These are phyloP conservation scores for Exophiala viscosa DNA, from an alignment of 2,329 filamentous ascomycete genomes.

Conservation along the genomic window DNA sequence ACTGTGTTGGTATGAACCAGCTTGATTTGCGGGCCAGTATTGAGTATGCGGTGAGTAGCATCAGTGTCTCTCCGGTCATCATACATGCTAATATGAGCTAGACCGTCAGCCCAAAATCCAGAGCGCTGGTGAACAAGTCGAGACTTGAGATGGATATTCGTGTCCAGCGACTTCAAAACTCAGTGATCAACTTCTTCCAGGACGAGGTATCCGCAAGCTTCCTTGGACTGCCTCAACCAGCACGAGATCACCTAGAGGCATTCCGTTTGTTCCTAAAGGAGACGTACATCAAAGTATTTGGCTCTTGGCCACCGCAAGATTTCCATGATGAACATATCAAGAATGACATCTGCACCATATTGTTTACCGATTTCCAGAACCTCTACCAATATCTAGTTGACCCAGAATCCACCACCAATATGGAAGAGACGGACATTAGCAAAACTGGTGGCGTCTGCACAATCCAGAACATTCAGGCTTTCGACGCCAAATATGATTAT, in stretches of 20 bases:
- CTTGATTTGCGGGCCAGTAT: constrained; percentile 24
- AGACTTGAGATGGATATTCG: constrained; percentile 63
- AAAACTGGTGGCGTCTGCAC: constrained; percentile 65
- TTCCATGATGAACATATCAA: constrained; percentile 51
- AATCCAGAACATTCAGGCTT: constrained; percentile 63
- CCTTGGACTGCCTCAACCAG: constrained; percentile 60
- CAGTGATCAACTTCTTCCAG: constrained; percentile 65
- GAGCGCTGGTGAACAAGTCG: constrained; percentile 61
- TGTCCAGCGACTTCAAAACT: constrained; percentile 55
- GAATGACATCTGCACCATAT: constrained; percentile 55
- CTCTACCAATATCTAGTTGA: constrained; percentile 72
- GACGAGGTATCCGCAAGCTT: constrained; percentile 65
- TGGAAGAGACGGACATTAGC: constrained; percentile 52
- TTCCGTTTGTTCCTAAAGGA: constrained; percentile 67
- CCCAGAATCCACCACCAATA: constrained; percentile 30
- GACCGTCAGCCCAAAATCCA: constrained; percentile 50
- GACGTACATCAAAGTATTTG: constrained; percentile 64
- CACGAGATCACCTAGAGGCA: constrained; percentile 65
- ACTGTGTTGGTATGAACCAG: constrained; percentile 68
- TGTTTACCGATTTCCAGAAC: constrained; percentile 67
- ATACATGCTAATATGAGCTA: constrained; percentile 24
- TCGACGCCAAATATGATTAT: constrained; percentile 61
- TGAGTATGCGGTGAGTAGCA: constrained; percentile 22
- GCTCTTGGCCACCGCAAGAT: constrained; percentile 65
- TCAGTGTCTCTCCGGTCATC: neutral